phyloP scores from a whole-genome alignment of 2,329 filamentous ascomycete species.

The Sporothrix dimorphospora region DNA sequence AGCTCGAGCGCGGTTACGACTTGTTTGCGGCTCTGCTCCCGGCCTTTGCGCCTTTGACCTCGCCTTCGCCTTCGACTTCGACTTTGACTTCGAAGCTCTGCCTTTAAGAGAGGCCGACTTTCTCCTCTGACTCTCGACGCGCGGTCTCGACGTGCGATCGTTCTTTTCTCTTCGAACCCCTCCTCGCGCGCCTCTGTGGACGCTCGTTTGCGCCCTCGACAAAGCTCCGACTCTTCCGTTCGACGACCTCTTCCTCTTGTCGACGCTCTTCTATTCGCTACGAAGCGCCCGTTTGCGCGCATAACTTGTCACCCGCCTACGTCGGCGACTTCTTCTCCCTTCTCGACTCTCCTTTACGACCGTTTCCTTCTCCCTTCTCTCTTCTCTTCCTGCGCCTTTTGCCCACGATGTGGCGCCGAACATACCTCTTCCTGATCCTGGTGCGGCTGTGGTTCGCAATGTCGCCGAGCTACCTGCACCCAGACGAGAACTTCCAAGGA shows the following conservation, averaged over 20 bases:
- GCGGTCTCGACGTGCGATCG: not conserved
- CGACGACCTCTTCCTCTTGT: not conserved
- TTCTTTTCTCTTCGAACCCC: not conserved
- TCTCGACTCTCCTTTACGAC: not conserved
- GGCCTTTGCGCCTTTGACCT: not conserved
- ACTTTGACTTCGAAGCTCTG: not conserved
- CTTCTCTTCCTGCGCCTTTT: not conserved
- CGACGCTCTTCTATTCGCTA: not conserved
- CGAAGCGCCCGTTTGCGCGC: not conserved
- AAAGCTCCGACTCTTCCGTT: not conserved
- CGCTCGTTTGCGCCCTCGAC: not conserved
- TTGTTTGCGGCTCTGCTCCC: conserved; percentile 18
- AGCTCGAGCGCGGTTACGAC: conserved; percentile 28
- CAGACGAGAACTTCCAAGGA: conserved; percentile 98
- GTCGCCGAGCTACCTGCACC: conserved; percentile 94
- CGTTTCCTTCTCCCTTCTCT: not conserved
- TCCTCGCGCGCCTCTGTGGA: not conserved
- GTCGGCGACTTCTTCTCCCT: not conserved
- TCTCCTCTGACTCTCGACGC: not conserved
- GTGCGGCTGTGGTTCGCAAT: conserved; percentile 93
- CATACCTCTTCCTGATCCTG: conserved; percentile 81
- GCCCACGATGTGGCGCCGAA: conserved; percentile 80
- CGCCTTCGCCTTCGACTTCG: not conserved
- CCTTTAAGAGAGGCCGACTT: not conserved
- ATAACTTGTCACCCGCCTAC: too few relatives aligned